These are phyloP conservation scores for Penicillium vulpinum DNA, from an alignment of 2,329 filamentous ascomycete species.

Conservation along the genomic window DNA sequence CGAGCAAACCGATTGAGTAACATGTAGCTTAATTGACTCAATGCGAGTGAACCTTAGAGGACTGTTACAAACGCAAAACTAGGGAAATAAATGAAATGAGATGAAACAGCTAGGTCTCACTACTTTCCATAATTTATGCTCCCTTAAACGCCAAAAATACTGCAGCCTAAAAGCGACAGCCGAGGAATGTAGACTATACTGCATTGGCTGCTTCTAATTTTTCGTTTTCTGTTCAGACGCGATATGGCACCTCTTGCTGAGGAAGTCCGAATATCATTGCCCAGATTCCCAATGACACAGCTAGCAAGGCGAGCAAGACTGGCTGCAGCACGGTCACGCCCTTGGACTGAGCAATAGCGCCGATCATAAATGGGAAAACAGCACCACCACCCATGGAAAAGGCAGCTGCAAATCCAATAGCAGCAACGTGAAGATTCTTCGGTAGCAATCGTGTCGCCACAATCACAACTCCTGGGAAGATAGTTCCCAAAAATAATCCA, in stretches of 20 bases:
- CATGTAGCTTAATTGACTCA: neutral
- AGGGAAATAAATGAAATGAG: neutral
- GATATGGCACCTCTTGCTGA: slow-evolving; percentile 6
- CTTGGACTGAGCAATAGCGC: slow-evolving; percentile 49
- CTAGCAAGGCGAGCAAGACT: slow-evolving; percentile 54
- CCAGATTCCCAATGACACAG: slow-evolving; percentile 19
- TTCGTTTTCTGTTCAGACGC: neutral
- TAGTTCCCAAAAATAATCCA: slow-evolving; percentile 74
- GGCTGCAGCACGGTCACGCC: slow-evolving; percentile 60
- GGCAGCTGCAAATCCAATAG: slow-evolving; percentile 73
- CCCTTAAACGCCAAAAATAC: neutral
- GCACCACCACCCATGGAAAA: slow-evolving; percentile 69
- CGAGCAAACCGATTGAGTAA: neutral
- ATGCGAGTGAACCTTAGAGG: neutral
- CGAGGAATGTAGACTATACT: neutral
- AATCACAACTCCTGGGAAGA: slow-evolving; percentile 73
- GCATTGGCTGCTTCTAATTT: neutral
- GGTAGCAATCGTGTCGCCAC: slow-evolving; percentile 70
- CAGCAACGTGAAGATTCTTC: slow-evolving; percentile 68
- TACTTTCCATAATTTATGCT: neutral
- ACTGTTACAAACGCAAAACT: neutral
- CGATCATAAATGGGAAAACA: slow-evolving; percentile 42
- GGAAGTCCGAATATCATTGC: slow-evolving; percentile 9
- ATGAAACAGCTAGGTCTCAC: neutral
- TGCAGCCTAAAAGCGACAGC: too few relatives aligned